Conservation (phyloP, 1,284 basidiomycete genomes). For the Cerioporus squamosus region DNA sequence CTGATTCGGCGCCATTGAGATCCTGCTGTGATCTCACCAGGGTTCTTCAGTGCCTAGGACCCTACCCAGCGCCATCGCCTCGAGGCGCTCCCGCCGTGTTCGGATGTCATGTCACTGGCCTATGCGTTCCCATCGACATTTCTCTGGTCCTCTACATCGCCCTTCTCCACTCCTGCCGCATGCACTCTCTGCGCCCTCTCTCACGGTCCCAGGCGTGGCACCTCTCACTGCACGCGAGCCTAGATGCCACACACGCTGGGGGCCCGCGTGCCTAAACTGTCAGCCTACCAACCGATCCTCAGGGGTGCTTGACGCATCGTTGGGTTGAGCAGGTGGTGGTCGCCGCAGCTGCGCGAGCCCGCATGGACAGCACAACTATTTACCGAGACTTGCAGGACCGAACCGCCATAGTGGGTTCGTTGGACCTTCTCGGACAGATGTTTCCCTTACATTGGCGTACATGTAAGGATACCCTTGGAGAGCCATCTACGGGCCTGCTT, state of each 20-base stretch:
- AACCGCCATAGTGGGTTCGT: background rate
- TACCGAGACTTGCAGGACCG: constrained; percentile 2
- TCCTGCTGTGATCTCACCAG: background rate
- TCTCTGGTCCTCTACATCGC: background rate
- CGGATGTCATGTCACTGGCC: background rate
- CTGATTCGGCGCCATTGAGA: constrained; percentile 36
- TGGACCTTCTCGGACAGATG: constrained; percentile 12
- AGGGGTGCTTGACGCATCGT: background rate
- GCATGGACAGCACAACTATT: constrained; percentile 4
- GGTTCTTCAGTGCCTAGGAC: background rate
- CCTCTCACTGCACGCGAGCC: background rate
- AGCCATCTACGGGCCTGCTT: constrained; percentile 2
- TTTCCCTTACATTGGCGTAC: constrained; percentile 3
- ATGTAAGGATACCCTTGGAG: constrained; percentile 15
- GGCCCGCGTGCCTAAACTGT: too few relatives aligned
- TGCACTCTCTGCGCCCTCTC: background rate
- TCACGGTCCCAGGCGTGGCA: too few relatives aligned
- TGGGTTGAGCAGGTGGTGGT: background rate
- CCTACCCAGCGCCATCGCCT: background rate
- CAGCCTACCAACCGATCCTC: background rate
- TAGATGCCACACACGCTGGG: background rate
- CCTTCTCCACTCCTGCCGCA: background rate
- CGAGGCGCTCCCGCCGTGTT: background rate
- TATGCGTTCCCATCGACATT: background rate
- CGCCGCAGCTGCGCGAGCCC: background rate